Evolutionary conservation across 176 grass and related monocot genomes (phyloP).

Genomic region (Phragmites australis): DNA sequence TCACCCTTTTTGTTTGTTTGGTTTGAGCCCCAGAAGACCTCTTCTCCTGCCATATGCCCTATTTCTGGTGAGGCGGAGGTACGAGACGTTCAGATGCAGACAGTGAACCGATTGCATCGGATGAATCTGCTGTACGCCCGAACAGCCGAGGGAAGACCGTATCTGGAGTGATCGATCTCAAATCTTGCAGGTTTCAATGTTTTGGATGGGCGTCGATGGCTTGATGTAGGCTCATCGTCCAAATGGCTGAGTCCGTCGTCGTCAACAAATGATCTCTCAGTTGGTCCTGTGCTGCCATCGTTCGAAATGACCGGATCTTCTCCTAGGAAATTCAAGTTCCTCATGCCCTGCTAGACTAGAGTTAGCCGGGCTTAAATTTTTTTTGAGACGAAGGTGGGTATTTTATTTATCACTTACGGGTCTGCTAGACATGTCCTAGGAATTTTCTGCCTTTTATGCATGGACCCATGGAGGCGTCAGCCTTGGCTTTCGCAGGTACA

Average conservation of each 20-base stretch:
- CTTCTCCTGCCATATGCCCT: slow-evolving; percentile 38
- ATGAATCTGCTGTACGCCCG: slow-evolving; percentile 15
- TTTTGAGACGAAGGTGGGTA: no score
- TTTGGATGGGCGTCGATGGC: background rate
- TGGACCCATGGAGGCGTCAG: no score
- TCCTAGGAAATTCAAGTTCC: no score
- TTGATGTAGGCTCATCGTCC: slow-evolving; percentile 10
- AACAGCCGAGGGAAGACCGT: background rate
- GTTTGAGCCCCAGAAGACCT: background rate
- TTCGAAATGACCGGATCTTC: no score
- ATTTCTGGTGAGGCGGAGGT: background rate
- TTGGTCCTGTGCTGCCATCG: background rate
- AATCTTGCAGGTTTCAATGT: background rate
- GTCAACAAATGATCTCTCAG: background rate
- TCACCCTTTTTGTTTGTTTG: background rate
- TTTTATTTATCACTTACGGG: no score
- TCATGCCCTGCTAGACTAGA: no score
- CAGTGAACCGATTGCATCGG: background rate
- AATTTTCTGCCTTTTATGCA: no score
- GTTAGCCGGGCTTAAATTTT: no score
- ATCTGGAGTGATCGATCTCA: background rate
- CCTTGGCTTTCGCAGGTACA: no score
- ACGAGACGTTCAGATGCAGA: slow-evolving; percentile 8
- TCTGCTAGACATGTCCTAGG: no score
- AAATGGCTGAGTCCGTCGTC: slow-evolving; percentile 28